A percentile compares a stretch with the other conserved stretches of the same genome.
Evolutionary conservation across 164 flowering plant species (phyloP).

Genomic region (Echeveria elegans): DNA sequence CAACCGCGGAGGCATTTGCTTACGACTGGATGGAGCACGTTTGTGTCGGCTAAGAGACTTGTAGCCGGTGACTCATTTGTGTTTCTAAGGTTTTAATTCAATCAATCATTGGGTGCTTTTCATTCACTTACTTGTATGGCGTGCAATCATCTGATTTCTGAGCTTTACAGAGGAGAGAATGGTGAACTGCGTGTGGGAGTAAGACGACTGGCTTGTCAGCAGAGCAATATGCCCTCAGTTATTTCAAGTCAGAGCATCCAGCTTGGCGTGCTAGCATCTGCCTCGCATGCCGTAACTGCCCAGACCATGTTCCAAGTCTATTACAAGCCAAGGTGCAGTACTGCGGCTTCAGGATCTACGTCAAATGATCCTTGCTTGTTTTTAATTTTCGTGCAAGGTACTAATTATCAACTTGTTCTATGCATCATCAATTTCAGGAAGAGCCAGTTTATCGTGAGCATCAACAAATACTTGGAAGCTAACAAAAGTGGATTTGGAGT

Average conservation of each 20-base stretch:
- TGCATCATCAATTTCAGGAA: constrained; percentile 32
- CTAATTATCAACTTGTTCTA: not conserved
- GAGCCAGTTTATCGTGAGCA: constrained; percentile 63
- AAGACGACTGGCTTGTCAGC: constrained; percentile 58
- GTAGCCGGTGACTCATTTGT: constrained; percentile 93
- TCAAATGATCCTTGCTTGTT: not conserved
- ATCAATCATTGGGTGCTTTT: not conserved
- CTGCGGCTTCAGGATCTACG: not conserved
- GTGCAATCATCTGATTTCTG: not conserved
- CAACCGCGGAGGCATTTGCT: constrained; percentile 95
- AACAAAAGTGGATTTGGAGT: constrained; percentile 36
- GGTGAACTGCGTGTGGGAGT: constrained; percentile 87
- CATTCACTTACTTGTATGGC: not conserved
- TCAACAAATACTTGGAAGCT: constrained; percentile 70
- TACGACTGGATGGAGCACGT: constrained; percentile 96
- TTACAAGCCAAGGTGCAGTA: constrained; percentile 73
- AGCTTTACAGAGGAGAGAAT: constrained; percentile 47
- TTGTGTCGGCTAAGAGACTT: constrained; percentile 84
- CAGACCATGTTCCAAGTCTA: constrained; percentile 62
- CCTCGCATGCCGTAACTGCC: constrained; percentile 74
- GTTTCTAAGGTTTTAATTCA: constrained; percentile 51
- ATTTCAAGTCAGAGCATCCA: constrained; percentile 96
- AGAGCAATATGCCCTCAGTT: constrained; percentile 71
- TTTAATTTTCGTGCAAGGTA: too few species aligned
- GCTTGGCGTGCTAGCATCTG: constrained; percentile 91